Base-by-base conservation (phyloP, 257 asterid genomes). In the Salvia splendens region DNA sequence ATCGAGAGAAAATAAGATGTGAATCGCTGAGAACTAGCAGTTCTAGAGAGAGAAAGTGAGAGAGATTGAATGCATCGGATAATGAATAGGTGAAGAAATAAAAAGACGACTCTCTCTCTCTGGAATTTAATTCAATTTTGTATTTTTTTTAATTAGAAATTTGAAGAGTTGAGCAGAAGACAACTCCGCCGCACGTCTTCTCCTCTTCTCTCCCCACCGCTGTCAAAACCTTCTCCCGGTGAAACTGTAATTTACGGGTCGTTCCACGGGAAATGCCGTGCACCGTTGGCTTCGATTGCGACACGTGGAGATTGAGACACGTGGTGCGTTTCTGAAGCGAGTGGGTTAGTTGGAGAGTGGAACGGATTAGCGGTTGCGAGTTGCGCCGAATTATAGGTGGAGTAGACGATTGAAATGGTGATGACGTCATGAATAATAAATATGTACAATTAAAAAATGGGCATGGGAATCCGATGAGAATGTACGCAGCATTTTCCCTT, bases 141-240 rank as follows among this genome's bases (percentile, higher is more conserved):
- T 33, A 11, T 70, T 64, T 60, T 57, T 8, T 68, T 16, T 12
- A 33, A 5, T 4, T 45, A 43, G 64, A 58, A 65, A 17, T 7
- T 40, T 36, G 58, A 72, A 61, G 72, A 67, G 70, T 51, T 60
- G 61, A 63, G 67, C 67, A 54, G 51, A 77, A 68, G 81, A 65
- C 73, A 72, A 78, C 74, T 64, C 74, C 77, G 70, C 77, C 76
- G 77, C 82, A 78, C 82, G 82, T 78, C 79, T 78, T 67, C 79
- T 64, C 69, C 49, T 57, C 24, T 65, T 24, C 41, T 54, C 61
- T 24, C 65, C 70, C 62, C 59, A 64, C 77, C 67, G 8, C 40
- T 68, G 82, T 70, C 77, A 73, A 58, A 63, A n/a, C 67, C 9
- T 3, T 53, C 76, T 35, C 61, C 4, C 67, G 63, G 67, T 73